A percentile compares a stretch with the other conserved stretches of the same genome.
These are phyloP conservation scores for Lolium multiflorum DNA, from an alignment of 176 grass and related monocot genomes.

Conservation along the genomic window DNA sequence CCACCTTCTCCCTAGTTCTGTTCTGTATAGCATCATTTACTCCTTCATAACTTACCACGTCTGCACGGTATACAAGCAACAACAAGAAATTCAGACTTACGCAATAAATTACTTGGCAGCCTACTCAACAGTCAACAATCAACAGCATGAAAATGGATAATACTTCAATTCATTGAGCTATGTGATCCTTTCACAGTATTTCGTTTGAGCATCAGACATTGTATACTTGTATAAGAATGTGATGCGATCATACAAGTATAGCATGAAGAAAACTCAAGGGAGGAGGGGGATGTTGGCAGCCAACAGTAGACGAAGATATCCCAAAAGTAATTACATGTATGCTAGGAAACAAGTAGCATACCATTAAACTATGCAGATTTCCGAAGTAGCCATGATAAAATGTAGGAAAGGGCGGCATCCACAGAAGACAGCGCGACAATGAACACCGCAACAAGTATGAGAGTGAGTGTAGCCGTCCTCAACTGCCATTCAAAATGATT, in stretches of 20 bases:
- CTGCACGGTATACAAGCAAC: not conserved
- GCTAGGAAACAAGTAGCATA: constrained; percentile 38
- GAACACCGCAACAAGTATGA: constrained; percentile 75
- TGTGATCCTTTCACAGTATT: constrained; percentile 38
- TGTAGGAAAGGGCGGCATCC: constrained; percentile 79
- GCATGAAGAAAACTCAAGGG: not conserved
- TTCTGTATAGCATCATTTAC: constrained; percentile 7
- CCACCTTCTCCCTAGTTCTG: constrained; percentile 19
- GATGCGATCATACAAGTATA: constrained; percentile 17
- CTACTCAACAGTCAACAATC: not conserved
- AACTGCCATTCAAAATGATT: constrained; percentile 58
- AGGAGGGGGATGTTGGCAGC: not conserved
- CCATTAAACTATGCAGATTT: constrained; percentile 67
- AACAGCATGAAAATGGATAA: not conserved
- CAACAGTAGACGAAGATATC: not conserved
- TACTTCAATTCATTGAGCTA: not conserved
- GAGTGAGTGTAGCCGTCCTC: constrained; percentile 76
- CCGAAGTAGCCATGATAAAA: constrained; percentile 73
- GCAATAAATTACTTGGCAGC: constrained; percentile 30
- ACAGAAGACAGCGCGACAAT: constrained; percentile 85
- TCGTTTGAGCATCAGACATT: constrained; percentile 12
- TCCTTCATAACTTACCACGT: constrained; percentile 4
- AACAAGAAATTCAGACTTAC: constrained; percentile 25
- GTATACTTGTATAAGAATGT: not conserved
- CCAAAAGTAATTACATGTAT: not conserved